Evolutionary conservation across 2,329 filamentous ascomycete genomes (phyloP), one percentile per base, ranked within the genome.

Genomic region (Leptodontidium sp.): DNA sequence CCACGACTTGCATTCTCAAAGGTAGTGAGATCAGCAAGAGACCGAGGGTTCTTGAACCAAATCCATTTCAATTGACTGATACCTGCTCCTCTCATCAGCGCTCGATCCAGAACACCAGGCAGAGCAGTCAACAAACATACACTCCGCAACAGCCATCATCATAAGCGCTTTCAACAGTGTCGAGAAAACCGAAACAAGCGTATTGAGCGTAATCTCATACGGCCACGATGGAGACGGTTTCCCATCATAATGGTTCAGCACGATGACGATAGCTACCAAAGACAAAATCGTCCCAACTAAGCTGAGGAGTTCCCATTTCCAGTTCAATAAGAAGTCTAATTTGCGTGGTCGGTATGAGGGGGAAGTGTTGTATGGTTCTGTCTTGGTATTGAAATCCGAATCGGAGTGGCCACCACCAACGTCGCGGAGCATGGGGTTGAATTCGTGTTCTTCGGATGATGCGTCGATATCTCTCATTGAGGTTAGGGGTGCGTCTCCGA

Each of bases 41-140:
- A 49, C 15, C 43, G 52, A 7, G 63, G 63, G 4, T 32, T 47
- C 24, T 58, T 59, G 40, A 65, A 65, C 63, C 63, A 65, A 8
- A 59, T 47, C 63, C 63, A 65, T 38, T 65, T 65, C 26, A 65
- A 24, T 12, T 65, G 63, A 21, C 63, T 58, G 21, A 65, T 59
- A 40, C 52, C 63, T 65, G 52, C 32, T 15, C 7, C 9, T 32
- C 1, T 17, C 15, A 32, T 57, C 17, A 57, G 49, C 38, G 43
- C 29, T 32, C 29, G 6, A 32, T 32, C 29, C 29, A 32, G 29
- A 4, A 3, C 29, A 32, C 29, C 29, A 32, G 29, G 1, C 29
- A 32, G 6, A 32, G 29, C 29, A 32, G 29, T 32, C 29, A 32
- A 32, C 29, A 32, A 32, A 38, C 61, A 57, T 24, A 65, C 63